Base-by-base conservation (phyloP, 306 rosid genomes). In the Cucurbita moschata region DNA sequence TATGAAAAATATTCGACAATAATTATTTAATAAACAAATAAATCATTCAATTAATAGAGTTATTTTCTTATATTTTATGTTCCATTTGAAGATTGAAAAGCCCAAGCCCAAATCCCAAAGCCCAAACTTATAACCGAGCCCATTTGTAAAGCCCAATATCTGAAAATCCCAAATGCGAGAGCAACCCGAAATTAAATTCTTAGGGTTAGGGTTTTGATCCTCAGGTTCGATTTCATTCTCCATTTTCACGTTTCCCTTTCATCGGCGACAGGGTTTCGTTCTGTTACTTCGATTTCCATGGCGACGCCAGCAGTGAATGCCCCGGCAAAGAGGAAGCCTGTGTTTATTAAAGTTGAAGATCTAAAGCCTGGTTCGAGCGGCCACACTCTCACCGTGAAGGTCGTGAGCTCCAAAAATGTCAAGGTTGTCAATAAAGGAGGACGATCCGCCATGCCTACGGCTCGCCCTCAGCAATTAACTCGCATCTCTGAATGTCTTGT, bases 351-450 rank as follows among this genome's bases (percentile, higher is more conserved):
- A 81, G 92, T 89, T 2, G 96, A 89, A 65, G 86, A 88, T 46
- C 84, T 92, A 7, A 86, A 85, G 77, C 97, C 97, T 2, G 92
- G 94, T 30, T 89, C 97, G 3, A 82, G 71, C 46, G 97, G 96
- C 21, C 97, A 92, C 78, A 89, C 96, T 18, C 86, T 92, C 19
- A 89, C 88, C 1, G 97, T 89, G 40, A 89, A 92, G 85, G 97
- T 92, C 3, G 88, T 92, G 3, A 85, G 82, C 64, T 86, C 89
- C 8, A 72, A 80, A 69, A 64, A 73, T n/a, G 86, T 85, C 1
- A 85, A 85, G 83, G 84, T 74, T 10, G 70, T 79, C 43, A 78
- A 56, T 72, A 82, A 76, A 53, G 80, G 75, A 16, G 86, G 77
- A 14, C 90, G 97, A 74, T 81, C 97, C 16, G 18, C 92, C 16